A percentile compares a stretch with the other conserved stretches of the same genome.
Evolutionary conservation across 73 alveolate genomes (phyloP).

Genomic region (Tetrahymena thermophila): DNA sequence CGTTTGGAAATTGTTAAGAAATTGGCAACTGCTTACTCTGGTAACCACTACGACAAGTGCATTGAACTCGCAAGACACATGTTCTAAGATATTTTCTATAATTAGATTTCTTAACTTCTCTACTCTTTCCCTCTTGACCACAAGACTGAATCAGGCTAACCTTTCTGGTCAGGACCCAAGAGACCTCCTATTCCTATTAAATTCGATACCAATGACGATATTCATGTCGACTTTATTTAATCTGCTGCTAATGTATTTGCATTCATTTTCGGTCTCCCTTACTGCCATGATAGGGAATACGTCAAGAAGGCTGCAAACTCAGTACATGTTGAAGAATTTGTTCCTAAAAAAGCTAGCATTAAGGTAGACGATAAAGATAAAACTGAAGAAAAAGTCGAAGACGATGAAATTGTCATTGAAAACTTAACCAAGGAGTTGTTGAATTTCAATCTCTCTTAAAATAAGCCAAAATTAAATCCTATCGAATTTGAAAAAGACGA

Average conservation of each 20-base stretch:
- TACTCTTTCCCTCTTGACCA: conserved; percentile 96
- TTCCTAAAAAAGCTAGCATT: conserved; percentile 70
- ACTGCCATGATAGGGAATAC: conserved; percentile 12
- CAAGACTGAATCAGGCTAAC: conserved; percentile 63
- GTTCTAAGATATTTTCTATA: conserved; percentile 65
- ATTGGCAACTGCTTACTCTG: conserved; percentile 50
- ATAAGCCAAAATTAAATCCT: conserved; percentile 59
- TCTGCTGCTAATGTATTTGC: conserved; percentile 82
- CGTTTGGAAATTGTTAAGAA: conserved; percentile 69
- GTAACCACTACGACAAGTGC: conserved; percentile 51
- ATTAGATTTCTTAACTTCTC: conserved; percentile 78
- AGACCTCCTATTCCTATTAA: conserved; percentile 91
- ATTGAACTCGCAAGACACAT: conserved; percentile 59
- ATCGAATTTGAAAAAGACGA: conserved; percentile 95
- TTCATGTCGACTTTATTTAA: conserved; percentile 65
- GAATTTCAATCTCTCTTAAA: conserved; percentile 50
- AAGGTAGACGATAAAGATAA: conserved; percentile 71
- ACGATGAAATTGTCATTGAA: conserved; percentile 19
- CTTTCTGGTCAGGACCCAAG: conserved; percentile 99
- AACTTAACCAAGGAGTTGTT: conserved; percentile 70
- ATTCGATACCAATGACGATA: conserved; percentile 66
- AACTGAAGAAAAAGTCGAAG: conserved; percentile 43
- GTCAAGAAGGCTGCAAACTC: conserved; percentile 63
- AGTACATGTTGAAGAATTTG: conserved; percentile 64
- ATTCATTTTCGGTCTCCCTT: conserved; percentile 58